Conservation (phyloP, 805 yeast species). For the Candida piceae region DNA sequence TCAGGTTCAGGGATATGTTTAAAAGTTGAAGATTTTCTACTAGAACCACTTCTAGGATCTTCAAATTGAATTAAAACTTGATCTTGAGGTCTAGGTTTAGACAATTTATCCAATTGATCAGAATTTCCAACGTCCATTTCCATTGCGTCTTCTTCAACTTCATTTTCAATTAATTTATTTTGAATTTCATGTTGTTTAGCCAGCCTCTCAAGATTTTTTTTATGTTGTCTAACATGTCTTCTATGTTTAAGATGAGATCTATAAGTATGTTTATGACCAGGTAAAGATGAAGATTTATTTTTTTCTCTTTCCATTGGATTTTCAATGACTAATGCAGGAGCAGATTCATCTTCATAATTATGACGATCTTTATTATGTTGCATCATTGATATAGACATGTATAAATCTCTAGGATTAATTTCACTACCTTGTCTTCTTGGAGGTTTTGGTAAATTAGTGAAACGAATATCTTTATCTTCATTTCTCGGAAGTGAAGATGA, state of each 20-base stretch:
- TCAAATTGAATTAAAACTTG: constrained; percentile 1
- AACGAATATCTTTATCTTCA: constrained; percentile 39
- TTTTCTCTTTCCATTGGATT: constrained; percentile 77
- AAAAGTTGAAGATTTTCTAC: neutral
- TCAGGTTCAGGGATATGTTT: constrained; percentile 8
- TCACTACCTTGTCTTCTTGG: constrained; percentile 36
- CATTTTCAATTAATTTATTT: constrained; percentile 5
- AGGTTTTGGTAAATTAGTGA: constrained; percentile 58
- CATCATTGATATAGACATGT: constrained; percentile 76
- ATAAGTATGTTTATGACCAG: constrained; percentile 19
- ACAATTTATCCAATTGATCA: neutral
- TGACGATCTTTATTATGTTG: constrained; percentile 42
- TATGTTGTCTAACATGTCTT: constrained; percentile 12
- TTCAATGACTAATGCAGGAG: constrained; percentile 71
- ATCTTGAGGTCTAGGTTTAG: neutral
- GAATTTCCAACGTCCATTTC: too few relatives aligned
- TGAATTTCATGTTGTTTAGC: constrained; percentile 6
- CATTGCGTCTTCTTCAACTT: neutral
- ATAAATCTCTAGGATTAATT: constrained; percentile 79
- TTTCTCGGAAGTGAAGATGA: neutral
- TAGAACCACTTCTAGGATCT: neutral
- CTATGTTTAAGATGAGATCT: constrained; percentile 18
- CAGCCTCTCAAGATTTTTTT: constrained; percentile 12
- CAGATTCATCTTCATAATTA: constrained; percentile 45
- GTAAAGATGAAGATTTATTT: constrained; percentile 14